A percentile compares a stretch with the other conserved stretches of the same genome.
These are phyloP conservation scores for Scenedesmus sp. DNA, from an alignment of 163 green algal genomes.

Conservation along the genomic window DNA sequence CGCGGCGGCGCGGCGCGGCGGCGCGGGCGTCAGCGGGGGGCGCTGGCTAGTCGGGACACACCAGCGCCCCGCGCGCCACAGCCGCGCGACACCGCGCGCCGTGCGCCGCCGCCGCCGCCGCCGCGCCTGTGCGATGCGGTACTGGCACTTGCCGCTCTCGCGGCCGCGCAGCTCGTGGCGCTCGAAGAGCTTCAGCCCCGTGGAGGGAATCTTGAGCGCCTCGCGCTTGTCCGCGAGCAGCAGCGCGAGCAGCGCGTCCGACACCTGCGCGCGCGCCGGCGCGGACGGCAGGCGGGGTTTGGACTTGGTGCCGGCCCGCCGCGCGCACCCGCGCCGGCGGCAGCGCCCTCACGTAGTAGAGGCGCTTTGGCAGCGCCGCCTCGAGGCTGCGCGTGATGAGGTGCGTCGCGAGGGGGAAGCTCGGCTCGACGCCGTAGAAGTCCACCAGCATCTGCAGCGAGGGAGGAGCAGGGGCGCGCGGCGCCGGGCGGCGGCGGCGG, in stretches of 20 bases:
- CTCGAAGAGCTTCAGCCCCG: conserved; percentile 89
- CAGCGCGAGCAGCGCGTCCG: conserved; percentile 55
- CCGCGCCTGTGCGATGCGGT: conserved; percentile 71
- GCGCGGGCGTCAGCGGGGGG: too few species aligned
- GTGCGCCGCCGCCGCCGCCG: not conserved
- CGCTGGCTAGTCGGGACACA: too few species aligned
- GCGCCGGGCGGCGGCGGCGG: too few species aligned
- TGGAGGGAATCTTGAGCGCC: conserved; percentile 77
- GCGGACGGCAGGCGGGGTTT: too few species aligned
- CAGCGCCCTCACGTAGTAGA: conserved; percentile 72
- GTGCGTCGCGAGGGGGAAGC: conserved; percentile 61
- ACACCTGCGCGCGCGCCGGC: conserved; percentile 4
- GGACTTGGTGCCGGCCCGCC: not conserved
- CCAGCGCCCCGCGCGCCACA: too few species aligned
- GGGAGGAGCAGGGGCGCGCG: not conserved
- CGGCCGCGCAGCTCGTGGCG: conserved; percentile 63
- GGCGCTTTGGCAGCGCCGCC: conserved; percentile 68
- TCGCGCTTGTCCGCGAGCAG: conserved; percentile 76
- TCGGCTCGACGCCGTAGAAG: conserved; percentile 80
- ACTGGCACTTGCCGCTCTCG: conserved; percentile 63
- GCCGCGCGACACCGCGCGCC: too few species aligned
- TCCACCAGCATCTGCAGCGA: conserved; percentile 54
- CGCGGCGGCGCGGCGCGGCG: too few species aligned
- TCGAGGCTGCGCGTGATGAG: conserved; percentile 77
- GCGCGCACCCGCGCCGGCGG: not conserved